These are phyloP conservation scores for Colletotrichum somersetense DNA, from an alignment of 2,329 filamentous ascomycete genomes.

Conservation along the genomic window DNA sequence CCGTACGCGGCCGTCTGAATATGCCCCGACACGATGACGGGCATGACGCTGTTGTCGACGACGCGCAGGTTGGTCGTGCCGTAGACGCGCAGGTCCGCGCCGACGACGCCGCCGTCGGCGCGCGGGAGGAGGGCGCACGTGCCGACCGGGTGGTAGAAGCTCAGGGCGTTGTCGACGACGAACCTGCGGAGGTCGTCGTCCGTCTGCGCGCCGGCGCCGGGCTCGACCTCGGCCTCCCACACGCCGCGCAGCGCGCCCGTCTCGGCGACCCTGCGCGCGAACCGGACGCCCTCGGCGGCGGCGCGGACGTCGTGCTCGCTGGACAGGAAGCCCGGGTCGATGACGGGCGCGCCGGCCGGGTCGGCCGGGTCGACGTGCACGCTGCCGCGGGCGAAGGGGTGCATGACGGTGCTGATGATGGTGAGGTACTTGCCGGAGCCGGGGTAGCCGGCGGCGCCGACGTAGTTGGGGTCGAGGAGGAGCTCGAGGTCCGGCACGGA, in stretches of 20 bases:
- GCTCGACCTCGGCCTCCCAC: constrained; percentile 36
- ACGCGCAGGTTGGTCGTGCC: constrained; percentile 62
- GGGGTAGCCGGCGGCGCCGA: constrained; percentile 48
- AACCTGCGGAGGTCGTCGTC: constrained; percentile 33
- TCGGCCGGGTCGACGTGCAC: constrained; percentile 48
- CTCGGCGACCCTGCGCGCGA: constrained; percentile 42
- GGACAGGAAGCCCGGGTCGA: constrained; percentile 47
- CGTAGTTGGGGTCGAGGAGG: constrained; percentile 49
- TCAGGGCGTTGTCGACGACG: constrained; percentile 19
- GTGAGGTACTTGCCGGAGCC: constrained; percentile 44
- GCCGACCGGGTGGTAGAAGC: constrained; percentile 54
- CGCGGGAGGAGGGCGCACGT: constrained; percentile 57
- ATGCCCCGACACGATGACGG: constrained; percentile 60
- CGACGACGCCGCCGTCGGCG: constrained; percentile 56
- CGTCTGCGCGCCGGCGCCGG: constrained; percentile 27
- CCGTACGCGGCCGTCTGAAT: constrained; percentile 67
- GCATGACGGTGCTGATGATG: constrained; percentile 38
- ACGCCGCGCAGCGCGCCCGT: constrained; percentile 22
- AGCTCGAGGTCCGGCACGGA: constrained; percentile 48
- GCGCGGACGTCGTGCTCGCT: constrained; percentile 50
- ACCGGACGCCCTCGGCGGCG: constrained; percentile 48
- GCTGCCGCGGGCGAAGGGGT: constrained; percentile 45
- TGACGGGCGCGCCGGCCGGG: constrained; percentile 47
- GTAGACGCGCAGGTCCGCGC: constrained; percentile 57
- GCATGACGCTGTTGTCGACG: constrained; percentile 63